Percentiles rank a stretch among this genome's conserved stretches.
These are phyloP conservation scores for Exophiala sideris DNA, from an alignment of 2,329 filamentous ascomycete genomes.

Conservation along the genomic window DNA sequence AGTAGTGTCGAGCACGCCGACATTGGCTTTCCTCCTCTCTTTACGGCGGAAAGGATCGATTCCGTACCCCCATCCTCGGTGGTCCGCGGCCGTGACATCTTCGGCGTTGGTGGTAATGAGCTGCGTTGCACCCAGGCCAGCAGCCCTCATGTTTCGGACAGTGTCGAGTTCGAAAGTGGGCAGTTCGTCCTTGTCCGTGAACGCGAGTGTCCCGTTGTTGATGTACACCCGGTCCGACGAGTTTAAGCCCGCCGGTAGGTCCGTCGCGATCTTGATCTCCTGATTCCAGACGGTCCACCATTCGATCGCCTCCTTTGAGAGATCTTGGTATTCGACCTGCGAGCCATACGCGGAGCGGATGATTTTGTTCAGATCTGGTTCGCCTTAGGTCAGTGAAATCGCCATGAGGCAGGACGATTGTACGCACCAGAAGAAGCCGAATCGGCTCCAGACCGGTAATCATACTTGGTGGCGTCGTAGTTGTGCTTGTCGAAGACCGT, in stretches of 20 bases:
- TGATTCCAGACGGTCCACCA: conserved; percentile 48
- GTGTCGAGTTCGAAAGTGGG: conserved; percentile 37
- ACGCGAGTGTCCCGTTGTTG: conserved; percentile 35
- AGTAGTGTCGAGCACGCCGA: conserved; percentile 45
- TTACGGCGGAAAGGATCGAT: conserved; percentile 40
- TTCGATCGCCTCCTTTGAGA: conserved; percentile 44
- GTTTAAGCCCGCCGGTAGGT: conserved; percentile 39
- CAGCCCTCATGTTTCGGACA: conserved; percentile 36
- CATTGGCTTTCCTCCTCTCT: conserved; percentile 28
- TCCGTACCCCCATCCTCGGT: conserved; percentile 31
- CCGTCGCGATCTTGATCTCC: conserved; percentile 33
- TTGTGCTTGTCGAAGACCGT: conserved; percentile 50
- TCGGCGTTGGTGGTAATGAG: conserved; percentile 32
- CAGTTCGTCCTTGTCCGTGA: conserved; percentile 11
- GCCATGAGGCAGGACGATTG: background rate
- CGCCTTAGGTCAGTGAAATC: conserved; percentile 1
- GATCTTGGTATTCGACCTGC: conserved; percentile 46
- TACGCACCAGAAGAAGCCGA: conserved; percentile 35
- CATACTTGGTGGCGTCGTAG: conserved; percentile 41
- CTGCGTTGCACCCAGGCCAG: conserved; percentile 36
- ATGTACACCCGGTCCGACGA: conserved; percentile 37
- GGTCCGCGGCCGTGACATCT: conserved; percentile 31
- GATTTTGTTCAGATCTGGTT: conserved; percentile 29
- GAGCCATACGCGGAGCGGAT: conserved; percentile 41
- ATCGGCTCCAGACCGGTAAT: conserved; percentile 42